Evolutionary conservation across 1,139 yeast genomes (phyloP).

Genomic region (Spencermartinsiella ligniputridi): DNA sequence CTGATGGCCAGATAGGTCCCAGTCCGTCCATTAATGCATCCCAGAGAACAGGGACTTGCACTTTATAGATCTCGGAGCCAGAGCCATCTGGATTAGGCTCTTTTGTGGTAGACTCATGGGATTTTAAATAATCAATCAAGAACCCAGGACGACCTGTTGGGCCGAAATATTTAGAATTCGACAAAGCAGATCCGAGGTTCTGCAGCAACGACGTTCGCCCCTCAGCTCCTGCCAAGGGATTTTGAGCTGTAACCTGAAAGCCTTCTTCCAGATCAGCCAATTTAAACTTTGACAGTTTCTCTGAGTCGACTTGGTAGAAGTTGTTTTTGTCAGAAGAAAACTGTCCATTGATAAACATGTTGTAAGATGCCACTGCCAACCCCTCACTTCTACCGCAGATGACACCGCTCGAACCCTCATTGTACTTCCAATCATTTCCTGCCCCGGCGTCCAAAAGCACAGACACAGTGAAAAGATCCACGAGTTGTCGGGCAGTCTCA

Average conservation of each 20-base stretch:
- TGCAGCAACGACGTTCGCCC: constrained; percentile 46
- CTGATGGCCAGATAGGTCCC: constrained; percentile 56
- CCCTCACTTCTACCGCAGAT: constrained; percentile 50
- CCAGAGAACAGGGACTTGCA: constrained; percentile 50
- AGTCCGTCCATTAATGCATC: constrained; percentile 47
- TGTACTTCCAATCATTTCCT: constrained; percentile 49
- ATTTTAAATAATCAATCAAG: constrained; percentile 43
- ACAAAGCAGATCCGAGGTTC: constrained; percentile 44
- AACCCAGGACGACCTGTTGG: constrained; percentile 50
- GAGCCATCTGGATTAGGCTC: constrained; percentile 1
- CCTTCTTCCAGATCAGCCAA: constrained; percentile 33
- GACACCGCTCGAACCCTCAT: constrained; percentile 32
- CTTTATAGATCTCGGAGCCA: constrained; percentile 12
- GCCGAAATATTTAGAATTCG: constrained; percentile 41
- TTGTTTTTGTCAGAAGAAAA: constrained; percentile 36
- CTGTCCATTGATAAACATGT: constrained; percentile 48
- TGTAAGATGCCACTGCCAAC: constrained; percentile 51
- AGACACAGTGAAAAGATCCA: constrained; percentile 53
- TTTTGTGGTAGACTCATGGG: constrained; percentile 7
- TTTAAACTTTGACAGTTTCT: constrained; percentile 33
- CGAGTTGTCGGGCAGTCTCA: constrained; percentile 46
- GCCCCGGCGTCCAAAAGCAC: constrained; percentile 63
- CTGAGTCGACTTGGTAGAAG: constrained; percentile 43
- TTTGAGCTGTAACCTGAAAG: constrained; percentile 42
- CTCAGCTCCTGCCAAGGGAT: constrained; percentile 48